Evolutionary conservation across 179 eudicot genomes (phyloP).

Genomic region (Beta macrorhiza): DNA sequence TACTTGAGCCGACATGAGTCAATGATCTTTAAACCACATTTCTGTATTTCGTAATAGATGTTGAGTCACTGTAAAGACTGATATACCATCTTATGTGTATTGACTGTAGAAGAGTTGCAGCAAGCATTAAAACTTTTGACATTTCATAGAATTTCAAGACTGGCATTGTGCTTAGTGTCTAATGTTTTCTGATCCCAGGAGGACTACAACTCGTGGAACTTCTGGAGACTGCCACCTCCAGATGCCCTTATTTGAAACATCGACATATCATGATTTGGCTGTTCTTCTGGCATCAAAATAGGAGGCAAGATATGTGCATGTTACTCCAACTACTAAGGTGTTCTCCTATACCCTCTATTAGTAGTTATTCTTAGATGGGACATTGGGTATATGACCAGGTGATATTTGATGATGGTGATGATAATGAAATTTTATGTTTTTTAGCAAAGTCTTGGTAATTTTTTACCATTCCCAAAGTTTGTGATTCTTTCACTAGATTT

Average conservation of each 20-base stretch:
- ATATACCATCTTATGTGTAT: neutral
- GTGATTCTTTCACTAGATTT: neutral
- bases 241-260: constrained; percentile 29
- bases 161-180: constrained; percentile 3
- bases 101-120: neutral
- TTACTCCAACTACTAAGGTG: neutral
- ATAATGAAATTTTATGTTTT: neutral
- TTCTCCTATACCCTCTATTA: neutral
- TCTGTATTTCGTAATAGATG: no score
- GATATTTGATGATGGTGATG: neutral
- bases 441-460: neutral
- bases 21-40: no score
- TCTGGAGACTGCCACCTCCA: constrained; percentile 81
- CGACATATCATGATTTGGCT: neutral
- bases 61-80: neutral
- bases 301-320: neutral
- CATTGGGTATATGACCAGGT: neutral
- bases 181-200: constrained; percentile 51
- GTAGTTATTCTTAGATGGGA: neutral
- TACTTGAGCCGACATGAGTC: neutral
- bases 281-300: neutral
- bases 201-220: constrained; percentile 89
- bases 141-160: neutral
- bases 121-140: neutral
- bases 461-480: neutral